Base-by-base conservation (phyloP, 768 basidiomycete species). In the Gloeophyllum trabeum region DNA sequence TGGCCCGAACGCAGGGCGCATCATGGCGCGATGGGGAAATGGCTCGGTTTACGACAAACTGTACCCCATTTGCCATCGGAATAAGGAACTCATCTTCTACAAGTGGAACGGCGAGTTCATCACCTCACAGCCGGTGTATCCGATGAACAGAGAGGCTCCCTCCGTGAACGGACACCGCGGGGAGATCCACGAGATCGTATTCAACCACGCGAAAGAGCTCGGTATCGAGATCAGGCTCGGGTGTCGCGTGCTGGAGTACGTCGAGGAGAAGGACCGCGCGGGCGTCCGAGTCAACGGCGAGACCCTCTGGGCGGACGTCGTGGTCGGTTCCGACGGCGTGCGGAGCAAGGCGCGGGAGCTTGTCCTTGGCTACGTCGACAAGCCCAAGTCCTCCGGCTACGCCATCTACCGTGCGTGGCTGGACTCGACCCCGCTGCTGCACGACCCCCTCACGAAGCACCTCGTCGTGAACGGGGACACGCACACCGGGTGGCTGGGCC, bases 371-470 rank as follows among this genome's bases (percentile, higher is more conserved):
- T 51, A 49, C 22, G 25, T 42, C 21, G 58, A 61, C 30, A 46
- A 46, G 26, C 49, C 51, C 14, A 49, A 48, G 42, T 42, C 43
- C 24, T 51, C 47, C 30, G 49, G 52, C 10, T 54, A 56, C 16
- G 48, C 48, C n/a, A 51, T 60, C 30, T 58, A 52, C 39, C 52
- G 53, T 16, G 48, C 53, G 18, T 55, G 48, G 53, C 50, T 55
- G 32, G 42, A 48, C 39, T 41, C 56, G 22, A 44, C 47, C 32
- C 43, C 44, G 25, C 42, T 52, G 18, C 51, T 47, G 35, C 40
- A 37, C 23, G 48, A 53, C 36, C 54, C 47, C 12, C 40, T 52
- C 14, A 52, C 48, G 20, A 40, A 39, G 23, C 51, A 39, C 38
- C 37, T 52, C 24, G 41, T 28, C 19, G 39, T 44, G 24, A 28